These are phyloP conservation scores for Noccaea caerulescens DNA, from an alignment of 345 rosid genomes.

Conservation along the genomic window DNA sequence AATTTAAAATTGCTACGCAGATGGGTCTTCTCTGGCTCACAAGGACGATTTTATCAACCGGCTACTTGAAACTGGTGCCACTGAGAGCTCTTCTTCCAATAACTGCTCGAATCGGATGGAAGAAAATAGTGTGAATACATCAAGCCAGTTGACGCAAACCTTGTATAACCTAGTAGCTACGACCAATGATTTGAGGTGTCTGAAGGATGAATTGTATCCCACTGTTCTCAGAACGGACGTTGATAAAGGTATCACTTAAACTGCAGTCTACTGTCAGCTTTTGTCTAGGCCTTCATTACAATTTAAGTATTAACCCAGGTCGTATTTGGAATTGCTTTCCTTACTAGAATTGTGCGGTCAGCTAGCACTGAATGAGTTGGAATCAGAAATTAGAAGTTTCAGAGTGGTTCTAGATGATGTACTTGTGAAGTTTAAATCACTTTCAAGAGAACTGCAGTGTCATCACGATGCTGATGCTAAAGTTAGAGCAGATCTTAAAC, in stretches of 20 bases:
- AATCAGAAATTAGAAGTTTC: slow-evolving; percentile 63
- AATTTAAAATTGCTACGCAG: slow-evolving; percentile 50
- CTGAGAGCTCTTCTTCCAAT: slow-evolving; percentile 67
- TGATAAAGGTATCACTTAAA: slow-evolving; percentile 53
- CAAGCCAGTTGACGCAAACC: slow-evolving; percentile 53
- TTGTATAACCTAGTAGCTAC: slow-evolving; percentile 58
- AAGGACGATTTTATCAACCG: slow-evolving; percentile 73
- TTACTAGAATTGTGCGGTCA: slow-evolving; percentile 60
- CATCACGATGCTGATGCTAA: slow-evolving; percentile 65
- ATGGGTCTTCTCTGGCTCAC: slow-evolving; percentile 46
- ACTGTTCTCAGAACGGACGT: slow-evolving; percentile 55
- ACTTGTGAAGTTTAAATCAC: slow-evolving; percentile 67
- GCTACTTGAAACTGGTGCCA: slow-evolving; percentile 85
- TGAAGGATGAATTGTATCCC: slow-evolving; percentile 64
- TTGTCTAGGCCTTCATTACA: slow-evolving; percentile 9
- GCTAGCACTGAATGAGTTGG: slow-evolving; percentile 54
- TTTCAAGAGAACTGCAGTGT: slow-evolving; percentile 66
- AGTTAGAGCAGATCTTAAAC: slow-evolving; percentile 66
- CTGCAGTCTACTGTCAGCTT: slow-evolving; percentile 13
- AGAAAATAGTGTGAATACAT: slow-evolving; percentile 47
- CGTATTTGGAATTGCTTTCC: slow-evolving; percentile 35
- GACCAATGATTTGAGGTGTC: slow-evolving; percentile 59
- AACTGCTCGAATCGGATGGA: slow-evolving; percentile 53
- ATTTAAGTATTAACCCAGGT: slow-evolving; percentile 32
- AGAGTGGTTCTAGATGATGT: slow-evolving; percentile 66